phyloP scores from a whole-genome alignment of 2,329 filamentous ascomycete genomes.

The Apiospora sp. region DNA sequence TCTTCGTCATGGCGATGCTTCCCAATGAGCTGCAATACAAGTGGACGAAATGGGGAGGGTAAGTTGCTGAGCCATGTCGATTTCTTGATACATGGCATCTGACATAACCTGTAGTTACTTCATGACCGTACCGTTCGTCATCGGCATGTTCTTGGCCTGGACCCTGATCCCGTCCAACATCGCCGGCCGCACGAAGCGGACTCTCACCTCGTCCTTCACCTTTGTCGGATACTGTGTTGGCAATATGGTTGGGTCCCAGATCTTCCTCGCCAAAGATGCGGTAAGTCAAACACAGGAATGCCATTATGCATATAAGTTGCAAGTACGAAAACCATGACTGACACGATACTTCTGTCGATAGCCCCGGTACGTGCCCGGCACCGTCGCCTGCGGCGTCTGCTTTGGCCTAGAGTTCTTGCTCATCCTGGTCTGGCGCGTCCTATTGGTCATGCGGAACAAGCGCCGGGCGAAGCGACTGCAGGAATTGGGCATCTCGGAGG shows the following conservation, averaged over 20 bases:
- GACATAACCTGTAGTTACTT: conserved; percentile 36
- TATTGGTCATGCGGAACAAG: conserved; percentile 51
- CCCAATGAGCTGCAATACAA: conserved; percentile 45
- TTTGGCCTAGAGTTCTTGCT: conserved; percentile 48
- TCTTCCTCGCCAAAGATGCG: conserved; percentile 52
- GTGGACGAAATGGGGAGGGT: conserved; percentile 48
- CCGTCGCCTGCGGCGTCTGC: conserved; percentile 48
- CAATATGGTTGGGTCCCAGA: conserved; percentile 56
- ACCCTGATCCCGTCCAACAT: conserved; percentile 53
- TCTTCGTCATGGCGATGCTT: conserved; percentile 46
- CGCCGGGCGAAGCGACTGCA: conserved; percentile 40
- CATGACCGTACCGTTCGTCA: conserved; percentile 45
- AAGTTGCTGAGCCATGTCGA: conserved; percentile 22
- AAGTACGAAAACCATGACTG: not conserved
- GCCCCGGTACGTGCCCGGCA: conserved; percentile 54
- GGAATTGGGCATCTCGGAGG: conserved; percentile 43
- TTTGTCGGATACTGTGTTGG: conserved; percentile 38
- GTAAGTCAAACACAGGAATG: conserved; percentile 32
- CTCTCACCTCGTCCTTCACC: conserved; percentile 28
- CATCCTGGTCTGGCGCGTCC: conserved; percentile 48
- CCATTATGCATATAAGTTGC: not conserved
- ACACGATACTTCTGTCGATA: conserved; percentile 21
- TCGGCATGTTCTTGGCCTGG: conserved; percentile 45
- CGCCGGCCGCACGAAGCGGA: conserved; percentile 52
- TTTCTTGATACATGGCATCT: not conserved